phyloP scores from a whole-genome alignment of 2,329 filamentous ascomycete genomes.

The Sclerotinia sclerotiorum region DNA sequence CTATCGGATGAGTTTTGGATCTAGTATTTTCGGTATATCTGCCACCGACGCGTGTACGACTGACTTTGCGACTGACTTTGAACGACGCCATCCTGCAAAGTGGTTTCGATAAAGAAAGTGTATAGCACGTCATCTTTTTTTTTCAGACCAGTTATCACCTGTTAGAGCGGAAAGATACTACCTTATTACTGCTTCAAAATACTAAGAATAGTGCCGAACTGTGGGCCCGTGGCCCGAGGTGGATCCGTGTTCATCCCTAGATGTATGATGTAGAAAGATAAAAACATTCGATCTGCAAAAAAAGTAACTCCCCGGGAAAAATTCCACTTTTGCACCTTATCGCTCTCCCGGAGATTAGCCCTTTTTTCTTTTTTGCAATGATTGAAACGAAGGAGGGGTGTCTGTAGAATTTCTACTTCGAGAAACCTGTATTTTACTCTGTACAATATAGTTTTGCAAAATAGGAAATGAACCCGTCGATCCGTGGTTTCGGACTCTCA shows the following conservation, averaged over 20 bases:
- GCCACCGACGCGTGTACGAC: background rate
- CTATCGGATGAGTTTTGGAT: no score
- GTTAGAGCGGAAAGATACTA: background rate
- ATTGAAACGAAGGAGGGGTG: background rate
- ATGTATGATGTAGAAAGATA: no score
- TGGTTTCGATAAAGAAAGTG: background rate
- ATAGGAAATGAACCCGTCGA: background rate
- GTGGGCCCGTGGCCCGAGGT: background rate
- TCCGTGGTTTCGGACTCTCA: background rate
- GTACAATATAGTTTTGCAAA: background rate
- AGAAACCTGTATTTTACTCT: background rate
- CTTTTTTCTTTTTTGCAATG: background rate
- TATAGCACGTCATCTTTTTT: background rate
- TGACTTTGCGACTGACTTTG: background rate
- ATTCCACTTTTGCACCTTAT: background rate
- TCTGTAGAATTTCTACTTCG: background rate
- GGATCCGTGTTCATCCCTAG: background rate
- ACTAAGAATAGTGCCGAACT: background rate
- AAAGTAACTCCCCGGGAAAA: background rate
- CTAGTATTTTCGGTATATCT: constrained; percentile 7
- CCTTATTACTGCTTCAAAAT: no score
- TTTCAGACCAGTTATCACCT: background rate
- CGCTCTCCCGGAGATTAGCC: background rate
- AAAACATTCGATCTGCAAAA: background rate
- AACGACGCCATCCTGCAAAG: background rate